Conservation (phyloP, 73 alveolate genomes). For the Paramecium caudatum region DNA sequence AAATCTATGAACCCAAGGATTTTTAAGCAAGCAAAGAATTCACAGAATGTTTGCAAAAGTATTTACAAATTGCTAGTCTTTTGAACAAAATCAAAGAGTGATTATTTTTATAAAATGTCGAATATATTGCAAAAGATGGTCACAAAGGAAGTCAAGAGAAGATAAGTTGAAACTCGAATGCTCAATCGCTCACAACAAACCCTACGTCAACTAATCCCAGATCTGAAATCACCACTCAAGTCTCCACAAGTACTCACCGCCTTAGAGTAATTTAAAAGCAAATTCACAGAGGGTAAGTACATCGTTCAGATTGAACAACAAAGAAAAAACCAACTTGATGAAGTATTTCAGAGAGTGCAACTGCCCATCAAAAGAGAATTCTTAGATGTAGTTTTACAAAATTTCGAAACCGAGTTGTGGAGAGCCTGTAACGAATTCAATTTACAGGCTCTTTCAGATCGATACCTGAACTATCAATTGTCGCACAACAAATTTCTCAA, state of each 20-base stretch:
- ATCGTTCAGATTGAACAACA: not conserved
- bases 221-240: slow-evolving; percentile 17
- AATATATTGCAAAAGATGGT: slow-evolving; percentile 24
- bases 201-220: not conserved
- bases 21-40: not conserved
- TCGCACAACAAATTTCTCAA: slow-evolving; percentile 35
- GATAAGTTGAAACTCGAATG: slow-evolving; percentile 25
- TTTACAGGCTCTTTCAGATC: not conserved
- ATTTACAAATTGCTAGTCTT: not conserved
- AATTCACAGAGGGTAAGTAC: slow-evolving; percentile 51
- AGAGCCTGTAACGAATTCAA: slow-evolving; percentile 47
- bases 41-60: not conserved
- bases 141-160: slow-evolving; percentile 1
- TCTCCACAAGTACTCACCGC: slow-evolving; percentile 34
- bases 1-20: not conserved
- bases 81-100: slow-evolving; percentile 21
- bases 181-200: not conserved
- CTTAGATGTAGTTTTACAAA: slow-evolving; percentile 11
- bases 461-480: slow-evolving; percentile 29
- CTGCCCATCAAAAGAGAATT: slow-evolving; percentile 25
- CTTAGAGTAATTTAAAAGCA: slow-evolving; percentile 14
- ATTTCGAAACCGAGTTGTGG: slow-evolving; percentile 52
- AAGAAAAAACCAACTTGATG: slow-evolving; percentile 41
- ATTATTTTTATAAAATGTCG: not conserved
- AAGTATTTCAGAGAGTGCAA: not conserved